These are phyloP conservation scores for Collybiopsis luxurians DNA, from an alignment of 768 basidiomycete genomes.

Conservation along the genomic window DNA sequence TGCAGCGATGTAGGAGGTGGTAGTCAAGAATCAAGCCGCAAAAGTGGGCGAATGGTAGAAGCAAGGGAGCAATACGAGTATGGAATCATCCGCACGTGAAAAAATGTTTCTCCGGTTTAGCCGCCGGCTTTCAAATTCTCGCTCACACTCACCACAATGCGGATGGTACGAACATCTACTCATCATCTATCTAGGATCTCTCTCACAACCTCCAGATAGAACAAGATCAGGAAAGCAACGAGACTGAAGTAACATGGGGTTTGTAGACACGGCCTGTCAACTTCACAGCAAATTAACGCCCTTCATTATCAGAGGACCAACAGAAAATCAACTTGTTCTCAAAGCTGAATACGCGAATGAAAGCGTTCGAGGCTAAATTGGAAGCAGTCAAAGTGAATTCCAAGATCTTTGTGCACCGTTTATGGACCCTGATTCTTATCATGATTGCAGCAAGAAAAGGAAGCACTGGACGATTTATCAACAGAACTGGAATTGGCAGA, in stretches of 20 bases:
- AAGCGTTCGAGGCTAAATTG: constrained; percentile 69
- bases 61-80: no score
- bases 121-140: not conserved
- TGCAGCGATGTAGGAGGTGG: not conserved
- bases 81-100: no score
- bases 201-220: constrained; percentile 46
- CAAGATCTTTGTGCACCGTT: not conserved
- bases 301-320: constrained; percentile 62
- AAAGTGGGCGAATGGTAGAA: no score
- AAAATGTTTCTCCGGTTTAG: not conserved
- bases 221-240: constrained; percentile 74
- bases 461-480: constrained; percentile 85
- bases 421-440: not conserved
- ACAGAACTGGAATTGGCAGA: constrained; percentile 89
- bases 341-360: constrained; percentile 80
- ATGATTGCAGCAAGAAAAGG: constrained; percentile 82
- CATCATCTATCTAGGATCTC: not conserved
- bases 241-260: constrained; percentile 88
- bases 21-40: no score
- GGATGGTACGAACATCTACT: constrained; percentile 44
- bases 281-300: constrained; percentile 8
- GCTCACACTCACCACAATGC: constrained; percentile 38
- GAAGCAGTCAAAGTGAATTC: constrained; percentile 65
- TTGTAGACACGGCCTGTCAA: constrained; percentile 17
- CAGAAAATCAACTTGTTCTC: constrained; percentile 91